Evolutionary conservation across 257 asterid species (phyloP), one percentile per base, ranked within the genome.

Genomic region (Forsythia suspensa): DNA sequence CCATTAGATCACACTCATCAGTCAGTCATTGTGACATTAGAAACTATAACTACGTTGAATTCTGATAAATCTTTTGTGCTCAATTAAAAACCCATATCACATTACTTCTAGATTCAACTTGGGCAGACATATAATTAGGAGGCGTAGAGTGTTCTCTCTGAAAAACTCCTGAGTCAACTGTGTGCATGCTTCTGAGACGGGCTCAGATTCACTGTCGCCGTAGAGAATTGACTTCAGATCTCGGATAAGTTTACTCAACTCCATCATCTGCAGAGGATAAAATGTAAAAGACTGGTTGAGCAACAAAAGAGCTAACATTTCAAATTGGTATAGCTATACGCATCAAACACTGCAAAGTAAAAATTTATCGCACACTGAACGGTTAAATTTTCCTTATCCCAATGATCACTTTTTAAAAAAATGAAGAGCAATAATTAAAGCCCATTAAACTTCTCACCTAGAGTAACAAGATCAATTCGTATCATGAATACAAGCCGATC

Each of bases 131-230:
- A 73, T 71, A 69, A 94, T 92, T 65, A 94, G 57, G 42, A 91
- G 85, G 21, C 98, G 92, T 37, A 92, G 87, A 11, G 97, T 89
- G 82, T 94, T 87, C 87, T 94, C 98, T 77, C 83, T 89, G 82
- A 94, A 92, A 84, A 94, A 91, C 87, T 94, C 98, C 77, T 87
- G 93, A 1, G 98, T 94, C 89, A 94, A 80, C 80, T 91, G 98
- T 39, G 90, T 79, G 80, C 98, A 94, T 20, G 97, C 94, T 76
- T 94, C 97, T 0, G 97, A 74, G 9, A 92, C 91, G 36, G 98
- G 98, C 86, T 94, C 98, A 8, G 96, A 85, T 83, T 94, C 97
- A 78, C 98, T 89, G 82, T 90, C 92, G 59, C 98, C 98, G 51
- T 94, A 94, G 15, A 94, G 97, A 79, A 86, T 84, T 59, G 82